phyloP scores from a whole-genome alignment of 192 early-diverging fungal genomes.

The Globomyces pollinis-pini region DNA sequence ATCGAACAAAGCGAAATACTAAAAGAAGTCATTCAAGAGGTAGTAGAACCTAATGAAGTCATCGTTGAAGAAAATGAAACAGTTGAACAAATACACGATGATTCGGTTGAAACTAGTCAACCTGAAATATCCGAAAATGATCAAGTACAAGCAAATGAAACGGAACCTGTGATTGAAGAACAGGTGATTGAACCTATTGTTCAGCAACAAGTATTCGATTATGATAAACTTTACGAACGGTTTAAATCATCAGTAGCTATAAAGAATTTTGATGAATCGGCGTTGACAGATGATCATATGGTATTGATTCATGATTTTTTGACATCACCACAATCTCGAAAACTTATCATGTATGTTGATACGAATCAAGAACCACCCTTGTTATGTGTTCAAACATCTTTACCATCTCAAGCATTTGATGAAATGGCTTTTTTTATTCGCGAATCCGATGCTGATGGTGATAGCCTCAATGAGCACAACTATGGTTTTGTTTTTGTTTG shows the following conservation, averaged over 20 bases:
- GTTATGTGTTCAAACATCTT: constrained; percentile 16
- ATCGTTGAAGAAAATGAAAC: neutral
- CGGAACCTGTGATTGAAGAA: neutral
- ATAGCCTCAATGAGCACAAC: constrained; percentile 21
- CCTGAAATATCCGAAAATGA: neutral
- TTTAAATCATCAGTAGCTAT: neutral
- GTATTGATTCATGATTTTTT: constrained; percentile 8
- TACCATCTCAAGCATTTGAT: constrained; percentile 17
- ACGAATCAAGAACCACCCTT: neutral
- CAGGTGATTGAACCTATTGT: neutral
- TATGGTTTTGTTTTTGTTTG: too few species aligned
- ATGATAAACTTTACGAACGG: neutral
- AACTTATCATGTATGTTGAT: constrained; percentile 12
- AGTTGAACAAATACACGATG: neutral
- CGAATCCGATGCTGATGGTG: neutral
- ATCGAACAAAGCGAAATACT: too few species aligned
- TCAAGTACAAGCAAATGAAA: neutral
- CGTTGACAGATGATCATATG: constrained; percentile 29
- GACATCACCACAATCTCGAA: neutral
- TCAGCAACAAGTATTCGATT: neutral
- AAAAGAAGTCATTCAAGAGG: neutral
- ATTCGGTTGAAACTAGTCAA: neutral
- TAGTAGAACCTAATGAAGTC: neutral
- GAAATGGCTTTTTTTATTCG: constrained; percentile 42
- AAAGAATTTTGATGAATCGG: neutral